Conservation (phyloP, 441 rosid genomes). For the Adansonia gregorii region DNA sequence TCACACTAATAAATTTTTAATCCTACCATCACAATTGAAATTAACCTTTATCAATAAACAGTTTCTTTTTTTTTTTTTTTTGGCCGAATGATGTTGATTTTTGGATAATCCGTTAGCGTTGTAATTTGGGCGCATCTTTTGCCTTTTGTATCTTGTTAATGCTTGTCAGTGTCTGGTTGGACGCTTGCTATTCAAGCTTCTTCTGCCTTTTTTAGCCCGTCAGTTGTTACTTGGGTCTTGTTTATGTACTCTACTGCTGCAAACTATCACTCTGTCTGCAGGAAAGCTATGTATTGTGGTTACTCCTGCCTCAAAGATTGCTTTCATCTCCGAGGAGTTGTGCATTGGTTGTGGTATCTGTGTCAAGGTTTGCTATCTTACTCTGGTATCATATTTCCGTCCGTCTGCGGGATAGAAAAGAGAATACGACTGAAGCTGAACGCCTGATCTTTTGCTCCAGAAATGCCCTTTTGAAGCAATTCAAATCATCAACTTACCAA, state of each 20-base stretch:
- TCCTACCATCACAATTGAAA: too few species aligned
- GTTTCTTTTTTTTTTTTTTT: too few species aligned
- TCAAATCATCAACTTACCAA: too few species aligned
- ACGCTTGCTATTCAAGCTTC: too few species aligned
- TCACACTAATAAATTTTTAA: too few species aligned
- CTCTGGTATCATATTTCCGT: background rate
- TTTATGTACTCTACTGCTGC: background rate
- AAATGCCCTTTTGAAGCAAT: constrained; percentile 66
- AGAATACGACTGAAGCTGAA: constrained; percentile 13
- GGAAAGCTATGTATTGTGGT: too few species aligned
- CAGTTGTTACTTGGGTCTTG: background rate
- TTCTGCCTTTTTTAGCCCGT: too few species aligned
- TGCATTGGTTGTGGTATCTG: constrained; percentile 98
- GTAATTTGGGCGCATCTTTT: background rate
- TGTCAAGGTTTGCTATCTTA: constrained; percentile 67
- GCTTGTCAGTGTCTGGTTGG: background rate
- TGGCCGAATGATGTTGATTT: background rate
- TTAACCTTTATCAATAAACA: too few species aligned
- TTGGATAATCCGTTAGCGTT: background rate
- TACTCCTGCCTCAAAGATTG: too few species aligned
- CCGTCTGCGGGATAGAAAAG: background rate
- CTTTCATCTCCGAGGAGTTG: constrained; percentile 76
- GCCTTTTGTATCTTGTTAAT: background rate
- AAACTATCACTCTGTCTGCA: background rate
- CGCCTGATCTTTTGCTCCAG: constrained; percentile 42